Conservation (phyloP, 225 moss, liverwort and hornwort species). For the Polytrichum formosum region DNA sequence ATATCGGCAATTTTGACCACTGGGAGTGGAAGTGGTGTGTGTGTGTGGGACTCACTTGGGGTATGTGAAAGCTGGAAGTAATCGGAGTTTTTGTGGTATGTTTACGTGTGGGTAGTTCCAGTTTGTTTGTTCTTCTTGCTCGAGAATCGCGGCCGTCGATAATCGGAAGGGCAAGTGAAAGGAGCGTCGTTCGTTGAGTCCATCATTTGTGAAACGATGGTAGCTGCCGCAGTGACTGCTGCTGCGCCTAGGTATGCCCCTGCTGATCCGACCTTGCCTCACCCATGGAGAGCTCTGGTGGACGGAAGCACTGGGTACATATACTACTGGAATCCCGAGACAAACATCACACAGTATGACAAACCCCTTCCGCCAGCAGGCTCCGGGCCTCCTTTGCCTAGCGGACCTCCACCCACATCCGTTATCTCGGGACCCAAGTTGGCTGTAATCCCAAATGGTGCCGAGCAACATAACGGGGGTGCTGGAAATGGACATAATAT, state of each 20-base stretch:
- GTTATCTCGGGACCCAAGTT: constrained; percentile 63
- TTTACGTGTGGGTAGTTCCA: too few relatives aligned
- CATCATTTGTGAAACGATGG: constrained; percentile 44
- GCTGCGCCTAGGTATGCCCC: constrained; percentile 91
- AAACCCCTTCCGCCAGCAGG: constrained; percentile 64
- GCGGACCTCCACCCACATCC: constrained; percentile 64
- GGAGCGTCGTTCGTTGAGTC: too few relatives aligned
- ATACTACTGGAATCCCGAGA: constrained; percentile 96
- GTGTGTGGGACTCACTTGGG: too few relatives aligned
- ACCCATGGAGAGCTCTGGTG: constrained; percentile 84
- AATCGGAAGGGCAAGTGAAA: too few relatives aligned
- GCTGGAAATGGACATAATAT: constrained; percentile 61
- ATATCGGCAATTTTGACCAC: too few relatives aligned
- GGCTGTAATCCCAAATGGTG: constrained; percentile 64
- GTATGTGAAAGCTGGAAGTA: too few relatives aligned
- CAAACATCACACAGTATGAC: constrained; percentile 91
- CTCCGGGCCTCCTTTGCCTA: constrained; percentile 61
- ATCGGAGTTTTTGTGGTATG: too few relatives aligned
- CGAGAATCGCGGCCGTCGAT: too few relatives aligned
- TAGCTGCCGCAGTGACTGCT: constrained; percentile 81
- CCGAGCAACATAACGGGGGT: constrained; percentile 55
- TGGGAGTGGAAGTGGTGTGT: too few relatives aligned
- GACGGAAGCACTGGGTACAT: constrained; percentile 89
- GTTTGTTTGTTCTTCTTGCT: too few relatives aligned
- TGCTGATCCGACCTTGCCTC: constrained; percentile 74